A percentile compares a stretch with the other conserved stretches of the same genome.
These are phyloP conservation scores for Buxus sempervirens DNA, from an alignment of 164 flowering plant genomes.

Conservation along the genomic window DNA sequence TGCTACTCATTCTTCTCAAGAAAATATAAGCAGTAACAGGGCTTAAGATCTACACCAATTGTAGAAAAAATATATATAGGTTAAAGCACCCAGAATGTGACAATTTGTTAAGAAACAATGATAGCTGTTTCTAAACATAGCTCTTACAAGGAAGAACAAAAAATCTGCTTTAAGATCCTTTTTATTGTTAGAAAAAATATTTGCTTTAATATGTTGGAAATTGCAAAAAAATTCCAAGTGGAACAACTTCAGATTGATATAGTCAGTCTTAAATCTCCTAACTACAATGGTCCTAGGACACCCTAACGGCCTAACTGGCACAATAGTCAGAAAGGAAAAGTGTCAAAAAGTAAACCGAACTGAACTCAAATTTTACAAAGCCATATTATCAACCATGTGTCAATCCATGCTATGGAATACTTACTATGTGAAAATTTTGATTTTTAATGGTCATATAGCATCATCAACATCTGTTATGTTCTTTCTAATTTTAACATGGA, in stretches of 20 bases:
- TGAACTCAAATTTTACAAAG: neutral
- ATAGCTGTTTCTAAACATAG: neutral
- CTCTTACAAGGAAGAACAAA: neutral
- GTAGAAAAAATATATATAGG: neutral
- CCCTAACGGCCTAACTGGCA: neutral
- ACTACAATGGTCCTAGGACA: neutral
- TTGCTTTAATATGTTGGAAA: too few relatives aligned
- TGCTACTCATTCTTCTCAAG: neutral
- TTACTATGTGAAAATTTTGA: too few relatives aligned
- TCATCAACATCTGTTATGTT: neutral
- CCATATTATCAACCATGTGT: neutral
- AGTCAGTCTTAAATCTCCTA: neutral
- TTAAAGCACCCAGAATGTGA: neutral
- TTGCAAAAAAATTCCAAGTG: too few relatives aligned
- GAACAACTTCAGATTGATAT: too few relatives aligned
- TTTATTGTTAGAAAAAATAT: too few relatives aligned
- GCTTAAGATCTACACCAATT: neutral
- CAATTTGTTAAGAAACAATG: too few relatives aligned
- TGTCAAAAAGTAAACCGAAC: neutral
- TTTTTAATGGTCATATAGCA: neutral
- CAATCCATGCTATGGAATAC: neutral
- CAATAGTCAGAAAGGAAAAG: neutral
- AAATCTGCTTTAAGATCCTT: neutral
- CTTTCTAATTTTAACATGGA: neutral
- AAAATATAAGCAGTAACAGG: neutral